A percentile compares a stretch with the other conserved stretches of the same genome.
These are phyloP conservation scores for Osmanthus fragrans DNA, from an alignment of 257 asterid species.

Conservation along the genomic window DNA sequence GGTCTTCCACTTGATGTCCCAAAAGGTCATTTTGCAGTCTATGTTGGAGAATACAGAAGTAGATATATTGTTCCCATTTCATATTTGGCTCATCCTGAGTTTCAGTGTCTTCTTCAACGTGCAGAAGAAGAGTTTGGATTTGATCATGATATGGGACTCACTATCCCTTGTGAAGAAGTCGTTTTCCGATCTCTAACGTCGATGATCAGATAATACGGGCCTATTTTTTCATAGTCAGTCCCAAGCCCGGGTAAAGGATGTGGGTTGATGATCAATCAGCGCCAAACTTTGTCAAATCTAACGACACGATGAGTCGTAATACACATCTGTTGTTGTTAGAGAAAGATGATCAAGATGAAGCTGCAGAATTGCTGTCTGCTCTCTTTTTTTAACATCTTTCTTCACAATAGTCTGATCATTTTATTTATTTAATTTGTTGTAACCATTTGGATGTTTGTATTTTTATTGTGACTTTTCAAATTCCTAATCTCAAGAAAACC, in stretches of 20 bases:
- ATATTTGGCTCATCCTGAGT: conserved; percentile 42
- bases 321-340: not conserved
- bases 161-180: conserved; percentile 53
- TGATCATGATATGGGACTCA: conserved; percentile 55
- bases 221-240: not conserved
- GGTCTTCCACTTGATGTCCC: conserved; percentile 47
- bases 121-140: conserved; percentile 60
- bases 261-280: no score
- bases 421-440: no score
- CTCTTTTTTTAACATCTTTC: conserved; percentile 42
- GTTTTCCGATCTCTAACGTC: conserved; percentile 49
- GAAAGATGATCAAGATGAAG: conserved; percentile 44
- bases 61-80: conserved; percentile 54
- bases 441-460: not conserved
- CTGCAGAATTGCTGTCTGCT: conserved; percentile 20
- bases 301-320: no score
- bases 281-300: no score
- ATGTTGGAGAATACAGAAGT: conserved; percentile 47
- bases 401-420: not conserved
- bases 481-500: not conserved
- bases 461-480: not conserved
- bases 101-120: conserved; percentile 37
- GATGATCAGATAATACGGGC: conserved; percentile 29
- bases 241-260: not conserved
- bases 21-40: conserved; percentile 49